Percentiles rank a stretch among this genome's conserved stretches.
Conservation (phyloP, 805 yeast genomes). For the Cyberlindnera subsufficiens region DNA sequence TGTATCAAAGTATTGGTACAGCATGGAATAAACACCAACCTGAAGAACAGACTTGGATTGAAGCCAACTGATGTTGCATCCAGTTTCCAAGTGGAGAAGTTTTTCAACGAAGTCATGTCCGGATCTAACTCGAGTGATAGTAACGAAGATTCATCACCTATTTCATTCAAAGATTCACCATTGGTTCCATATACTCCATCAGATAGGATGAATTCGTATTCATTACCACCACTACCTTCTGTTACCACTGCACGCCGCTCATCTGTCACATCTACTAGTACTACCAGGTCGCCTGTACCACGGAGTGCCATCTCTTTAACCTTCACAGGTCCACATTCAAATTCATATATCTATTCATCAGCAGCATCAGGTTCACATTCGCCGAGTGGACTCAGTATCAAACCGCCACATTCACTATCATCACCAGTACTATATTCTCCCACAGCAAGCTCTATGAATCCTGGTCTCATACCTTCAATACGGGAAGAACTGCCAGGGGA, state of each 20-base stretch:
- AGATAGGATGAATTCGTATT: slow-evolving; percentile 19
- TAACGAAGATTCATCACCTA: not conserved
- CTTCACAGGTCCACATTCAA: slow-evolving; percentile 19
- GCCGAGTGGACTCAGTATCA: slow-evolving; percentile 10
- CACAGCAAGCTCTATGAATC: slow-evolving; percentile 4
- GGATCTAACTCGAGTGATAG: slow-evolving; percentile 3
- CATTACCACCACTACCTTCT: slow-evolving; percentile 28
- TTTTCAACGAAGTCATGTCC: slow-evolving; percentile 25
- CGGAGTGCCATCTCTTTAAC: slow-evolving; percentile 20
- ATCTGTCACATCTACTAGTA: slow-evolving; percentile 15
- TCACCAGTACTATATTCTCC: slow-evolving; percentile 24
- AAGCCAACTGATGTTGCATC: slow-evolving; percentile 55
- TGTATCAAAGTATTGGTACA: slow-evolving; percentile 49
- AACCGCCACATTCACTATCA: slow-evolving; percentile 17
- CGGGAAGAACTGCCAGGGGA: slow-evolving; percentile 12
- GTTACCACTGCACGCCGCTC: slow-evolving; percentile 26
- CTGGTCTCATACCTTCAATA: slow-evolving; percentile 11
- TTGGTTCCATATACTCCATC: not conserved
- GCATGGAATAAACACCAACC: slow-evolving; percentile 41
- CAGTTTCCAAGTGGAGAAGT: slow-evolving; percentile 43
- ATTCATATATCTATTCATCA: slow-evolving; percentile 22
- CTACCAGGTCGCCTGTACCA: slow-evolving; percentile 20
- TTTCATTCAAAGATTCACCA: not conserved
- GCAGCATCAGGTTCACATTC: slow-evolving; percentile 5
- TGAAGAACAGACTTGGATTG: slow-evolving; percentile 57